phyloP scores from a whole-genome alignment of 352 stramenopile species.

The Phytophthora sojae region DNA sequence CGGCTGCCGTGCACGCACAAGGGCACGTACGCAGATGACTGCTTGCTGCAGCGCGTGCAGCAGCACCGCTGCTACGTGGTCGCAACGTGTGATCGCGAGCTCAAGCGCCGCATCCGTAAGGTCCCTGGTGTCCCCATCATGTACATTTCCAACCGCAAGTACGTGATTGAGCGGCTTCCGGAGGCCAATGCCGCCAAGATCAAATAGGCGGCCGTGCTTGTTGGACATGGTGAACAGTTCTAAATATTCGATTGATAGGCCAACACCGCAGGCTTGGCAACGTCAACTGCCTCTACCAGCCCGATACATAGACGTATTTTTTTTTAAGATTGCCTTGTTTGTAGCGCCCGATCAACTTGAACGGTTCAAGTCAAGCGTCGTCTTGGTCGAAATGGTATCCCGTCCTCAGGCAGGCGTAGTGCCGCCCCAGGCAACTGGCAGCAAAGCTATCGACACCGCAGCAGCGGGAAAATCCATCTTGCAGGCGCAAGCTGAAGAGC shows the following conservation, averaged over 20 bases:
- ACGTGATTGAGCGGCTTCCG: slow-evolving; percentile 99
- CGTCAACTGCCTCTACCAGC: slow-evolving; percentile 2
- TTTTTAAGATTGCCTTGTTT: slow-evolving; percentile 3
- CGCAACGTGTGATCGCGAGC: slow-evolving; percentile 99
- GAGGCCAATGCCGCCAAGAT: slow-evolving; percentile 94
- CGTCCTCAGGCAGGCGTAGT: background rate
- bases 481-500: slow-evolving; percentile 27
- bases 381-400: slow-evolving; percentile 18
- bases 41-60: slow-evolving; percentile 92
- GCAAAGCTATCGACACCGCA: background rate
- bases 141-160: slow-evolving; percentile 99
- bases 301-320: slow-evolving; percentile 45
- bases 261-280: slow-evolving; percentile 4
- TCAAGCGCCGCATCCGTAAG: slow-evolving; percentile 99
- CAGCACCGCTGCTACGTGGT: slow-evolving; percentile 99
- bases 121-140: slow-evolving; percentile 99
- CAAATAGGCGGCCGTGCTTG: slow-evolving; percentile 58
- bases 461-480: slow-evolving; percentile 20
- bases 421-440: background rate
- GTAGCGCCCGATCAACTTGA: background rate
- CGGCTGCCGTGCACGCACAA: slow-evolving; percentile 98
- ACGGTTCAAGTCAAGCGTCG: slow-evolving; percentile 29
- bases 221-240: slow-evolving; percentile 15
- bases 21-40: slow-evolving; percentile 99
- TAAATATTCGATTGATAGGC: slow-evolving; percentile 31